phyloP scores from a whole-genome alignment of 495 filamentous ascomycete species.

The Neurospora sp. region DNA sequence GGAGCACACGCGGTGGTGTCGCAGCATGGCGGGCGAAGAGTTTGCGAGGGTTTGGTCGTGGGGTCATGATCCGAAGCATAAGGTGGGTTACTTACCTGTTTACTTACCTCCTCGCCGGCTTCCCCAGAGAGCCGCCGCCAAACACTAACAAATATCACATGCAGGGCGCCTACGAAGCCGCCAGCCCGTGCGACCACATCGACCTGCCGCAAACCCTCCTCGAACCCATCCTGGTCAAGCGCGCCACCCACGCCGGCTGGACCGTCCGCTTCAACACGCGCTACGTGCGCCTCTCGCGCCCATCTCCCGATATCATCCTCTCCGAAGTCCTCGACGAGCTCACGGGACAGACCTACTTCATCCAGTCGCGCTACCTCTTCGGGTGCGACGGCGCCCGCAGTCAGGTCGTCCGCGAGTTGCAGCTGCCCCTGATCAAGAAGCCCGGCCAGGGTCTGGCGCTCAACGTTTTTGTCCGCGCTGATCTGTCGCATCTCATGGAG shows the following conservation, averaged over 20 bases:
- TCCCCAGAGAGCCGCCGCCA: no score
- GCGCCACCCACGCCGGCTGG: conserved; percentile 34
- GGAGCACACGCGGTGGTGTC: conserved; percentile 44
- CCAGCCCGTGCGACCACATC: conserved; percentile 37
- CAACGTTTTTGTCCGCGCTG: conserved; percentile 43
- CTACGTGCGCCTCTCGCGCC: conserved; percentile 23
- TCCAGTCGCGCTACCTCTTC: conserved; percentile 45
- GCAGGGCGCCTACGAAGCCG: conserved; percentile 43
- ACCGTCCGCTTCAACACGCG: conserved; percentile 34
- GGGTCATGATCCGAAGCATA: conserved; percentile 39
- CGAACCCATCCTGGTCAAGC: conserved; percentile 41
- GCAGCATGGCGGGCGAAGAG: conserved; percentile 45
- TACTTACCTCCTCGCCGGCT: not conserved
- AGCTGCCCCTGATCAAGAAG: conserved; percentile 38
- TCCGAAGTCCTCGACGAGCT: conserved; percentile 34
- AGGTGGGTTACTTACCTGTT: conserved; percentile 12
- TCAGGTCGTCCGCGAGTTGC: conserved; percentile 37
- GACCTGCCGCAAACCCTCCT: conserved; percentile 43
- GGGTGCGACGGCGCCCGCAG: conserved; percentile 48
- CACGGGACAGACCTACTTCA: conserved; percentile 30
- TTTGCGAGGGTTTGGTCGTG: conserved; percentile 43
- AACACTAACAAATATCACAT: conserved; percentile 1
- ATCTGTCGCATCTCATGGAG: conserved; percentile 40
- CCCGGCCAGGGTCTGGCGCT: conserved; percentile 45
- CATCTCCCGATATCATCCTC: conserved; percentile 20